These are phyloP conservation scores for Alternaria metachromatica DNA, from an alignment of 2,329 filamentous ascomycete genomes.

Conservation along the genomic window DNA sequence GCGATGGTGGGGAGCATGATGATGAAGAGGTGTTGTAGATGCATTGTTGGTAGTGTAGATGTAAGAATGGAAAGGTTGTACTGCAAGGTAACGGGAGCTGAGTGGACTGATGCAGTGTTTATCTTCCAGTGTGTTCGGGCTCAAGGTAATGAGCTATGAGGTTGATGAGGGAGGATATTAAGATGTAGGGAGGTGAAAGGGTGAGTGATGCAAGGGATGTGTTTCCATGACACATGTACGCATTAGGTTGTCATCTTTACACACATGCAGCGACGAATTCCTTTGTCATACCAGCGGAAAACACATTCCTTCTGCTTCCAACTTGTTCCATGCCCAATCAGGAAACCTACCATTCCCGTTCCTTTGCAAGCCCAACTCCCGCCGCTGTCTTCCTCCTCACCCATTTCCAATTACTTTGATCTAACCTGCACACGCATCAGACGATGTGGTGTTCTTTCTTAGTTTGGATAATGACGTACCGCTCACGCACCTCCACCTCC, in stretches of 20 bases:
- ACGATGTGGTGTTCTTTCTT: rapidly evolving
- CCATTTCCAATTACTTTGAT: rapidly evolving
- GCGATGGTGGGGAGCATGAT: background rate
- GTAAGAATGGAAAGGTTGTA: background rate
- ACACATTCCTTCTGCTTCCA: background rate
- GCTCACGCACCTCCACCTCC: background rate
- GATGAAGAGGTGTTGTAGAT: background rate
- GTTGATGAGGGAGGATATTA: background rate
- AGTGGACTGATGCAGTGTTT: background rate
- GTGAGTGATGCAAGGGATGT: background rate
- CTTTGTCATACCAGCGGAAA: background rate
- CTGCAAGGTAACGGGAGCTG: background rate
- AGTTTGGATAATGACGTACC: background rate
- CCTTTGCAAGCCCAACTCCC: background rate
- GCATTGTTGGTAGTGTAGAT: background rate
- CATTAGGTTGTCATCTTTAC: background rate
- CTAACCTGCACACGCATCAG: background rate
- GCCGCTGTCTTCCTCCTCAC: background rate
- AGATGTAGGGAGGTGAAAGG: background rate
- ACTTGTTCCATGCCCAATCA: background rate
- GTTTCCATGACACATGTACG: background rate
- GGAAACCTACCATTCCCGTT: background rate
- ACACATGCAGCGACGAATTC: background rate
- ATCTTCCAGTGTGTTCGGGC: background rate
- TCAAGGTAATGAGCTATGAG: background rate